Conservation (phyloP, 1,284 basidiomycete species). For the Irpex sp. region DNA sequence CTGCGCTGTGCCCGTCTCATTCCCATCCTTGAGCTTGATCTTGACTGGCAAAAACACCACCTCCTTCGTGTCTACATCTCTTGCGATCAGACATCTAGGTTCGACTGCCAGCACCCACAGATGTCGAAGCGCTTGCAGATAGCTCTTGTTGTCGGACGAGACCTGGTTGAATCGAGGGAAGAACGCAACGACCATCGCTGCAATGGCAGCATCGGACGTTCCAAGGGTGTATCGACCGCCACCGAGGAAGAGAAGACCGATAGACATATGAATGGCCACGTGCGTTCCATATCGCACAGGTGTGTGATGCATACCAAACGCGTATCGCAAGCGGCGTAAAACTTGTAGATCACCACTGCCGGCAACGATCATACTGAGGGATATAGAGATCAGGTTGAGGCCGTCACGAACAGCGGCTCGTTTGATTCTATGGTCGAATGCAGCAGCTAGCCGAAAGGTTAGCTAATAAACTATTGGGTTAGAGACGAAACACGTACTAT, state of each 20-base stretch:
- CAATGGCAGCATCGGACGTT: conserved; percentile 88
- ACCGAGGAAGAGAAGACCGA: conserved; percentile 93
- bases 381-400: conserved; percentile 82
- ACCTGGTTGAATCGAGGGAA: conserved; percentile 83
- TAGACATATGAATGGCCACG: conserved; percentile 86
- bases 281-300: conserved; percentile 86
- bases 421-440: conserved; percentile 84
- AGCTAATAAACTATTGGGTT: not conserved
- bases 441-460: conserved; percentile 45
- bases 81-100: conserved; percentile 86
- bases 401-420: conserved; percentile 86
- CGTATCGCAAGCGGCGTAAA: conserved; percentile 83
- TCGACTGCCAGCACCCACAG: conserved; percentile 96
- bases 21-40: conserved; percentile 68
- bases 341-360: conserved; percentile 94
- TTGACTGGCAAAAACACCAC: conserved; percentile 91
- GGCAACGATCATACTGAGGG: conserved; percentile 90
- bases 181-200: conserved; percentile 86
- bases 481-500: conserved; percentile 42
- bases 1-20: conserved; percentile 58
- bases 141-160: conserved; percentile 86
- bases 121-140: conserved; percentile 91
- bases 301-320: conserved; percentile 87
- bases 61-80: conserved; percentile 88
- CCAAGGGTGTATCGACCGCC: conserved; percentile 92